A percentile compares a stretch with the other conserved stretches of the same genome.
These are phyloP conservation scores for Aspergillus kassunensis DNA, from an alignment of 495 filamentous ascomycete species.

Conservation along the genomic window DNA sequence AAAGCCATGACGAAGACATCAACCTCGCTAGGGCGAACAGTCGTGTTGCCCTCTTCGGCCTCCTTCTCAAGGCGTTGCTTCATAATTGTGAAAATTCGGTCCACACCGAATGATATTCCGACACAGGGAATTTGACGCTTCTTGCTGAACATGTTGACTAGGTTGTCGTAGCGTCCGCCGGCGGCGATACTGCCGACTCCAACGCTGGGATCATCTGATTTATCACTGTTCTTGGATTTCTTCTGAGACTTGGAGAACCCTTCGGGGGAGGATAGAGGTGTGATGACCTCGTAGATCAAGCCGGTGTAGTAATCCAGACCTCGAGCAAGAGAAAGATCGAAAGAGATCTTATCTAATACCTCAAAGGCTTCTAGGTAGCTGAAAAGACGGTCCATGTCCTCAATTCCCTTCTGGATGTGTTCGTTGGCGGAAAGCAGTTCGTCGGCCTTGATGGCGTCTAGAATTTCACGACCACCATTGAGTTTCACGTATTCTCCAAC, in stretches of 20 bases:
- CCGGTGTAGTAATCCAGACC: slow-evolving; percentile 91
- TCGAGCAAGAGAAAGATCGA: slow-evolving; percentile 79
- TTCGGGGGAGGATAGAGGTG: slow-evolving; percentile 43
- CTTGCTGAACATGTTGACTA: slow-evolving; percentile 87
- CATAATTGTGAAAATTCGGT: slow-evolving; percentile 89
- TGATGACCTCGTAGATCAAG: slow-evolving; percentile 88
- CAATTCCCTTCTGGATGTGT: slow-evolving; percentile 70
- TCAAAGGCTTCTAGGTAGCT: slow-evolving; percentile 75
- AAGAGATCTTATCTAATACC: slow-evolving; percentile 65
- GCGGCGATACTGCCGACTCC: slow-evolving; percentile 86
- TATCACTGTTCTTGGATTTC: slow-evolving; percentile 59
- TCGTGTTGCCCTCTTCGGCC: slow-evolving; percentile 33
- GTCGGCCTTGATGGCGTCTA: slow-evolving; percentile 61
- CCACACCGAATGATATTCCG: slow-evolving; percentile 91
- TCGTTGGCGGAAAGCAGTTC: slow-evolving; percentile 61
- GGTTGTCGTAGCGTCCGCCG: slow-evolving; percentile 87
- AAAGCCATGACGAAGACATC: slow-evolving; percentile 93
- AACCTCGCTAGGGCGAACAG: slow-evolving; percentile 65
- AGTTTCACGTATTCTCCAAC: slow-evolving; percentile 77
- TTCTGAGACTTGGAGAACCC: slow-evolving; percentile 64
- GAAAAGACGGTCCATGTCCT: slow-evolving; percentile 78
- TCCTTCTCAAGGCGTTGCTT: slow-evolving; percentile 69
- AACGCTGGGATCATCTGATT: slow-evolving; percentile 75
- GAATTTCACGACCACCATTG: slow-evolving; percentile 64
- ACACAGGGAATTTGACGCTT: slow-evolving; percentile 87